Base-by-base conservation (phyloP, 768 basidiomycete genomes). In the Plicaturopsis crispa region DNA sequence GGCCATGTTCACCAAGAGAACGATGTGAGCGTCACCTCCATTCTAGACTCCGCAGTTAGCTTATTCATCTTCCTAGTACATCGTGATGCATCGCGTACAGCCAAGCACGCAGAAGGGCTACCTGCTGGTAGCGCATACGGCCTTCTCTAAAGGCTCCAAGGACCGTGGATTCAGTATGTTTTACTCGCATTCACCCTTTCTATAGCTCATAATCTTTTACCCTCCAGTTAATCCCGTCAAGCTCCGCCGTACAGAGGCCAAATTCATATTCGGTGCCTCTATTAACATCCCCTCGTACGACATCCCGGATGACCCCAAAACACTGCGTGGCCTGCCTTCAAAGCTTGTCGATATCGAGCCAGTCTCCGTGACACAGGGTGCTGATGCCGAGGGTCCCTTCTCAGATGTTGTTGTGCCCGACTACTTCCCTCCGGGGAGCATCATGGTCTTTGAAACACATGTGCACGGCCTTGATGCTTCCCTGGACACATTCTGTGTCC, bases 1-100 rank as follows among this genome's bases (percentile, higher is more conserved):
- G 94, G 91, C 0, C 90, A 97, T 62, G 89, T 98, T 7, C 93
- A 93, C 52, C 91, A 97, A 57, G 96, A 98, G 57, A 91, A 87
- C 46, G 81, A 97, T 56, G 93, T 87, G 56, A 61, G 85, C 76
- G 18, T 13, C 18, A 34, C 26, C 19, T 38, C 19, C 31, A 20
- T 39, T 38, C 13, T 26, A 14, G 14, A 11, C 6, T n/a, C n/a
- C n/a, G n/a, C n/a, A n/a, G n/a, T n/a, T n/a, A n/a, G n/a, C n/a
- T n/a, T n/a, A n/a, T n/a, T n/a, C n/a, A n/a, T n/a, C n/a, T 31
- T 7, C 33, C 2, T 54, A 97, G 91, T 98, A 99, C 61, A 94
- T 98, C 46, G 75, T 85, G 32, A 66, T 97, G 12, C 90, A 94
- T 52, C 82, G 96, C 16, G 84, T 98, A 4, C 88, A 98, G 49